These are phyloP conservation scores for Amorphotheca resinae DNA, from an alignment of 495 filamentous ascomycete species.

Conservation along the genomic window DNA sequence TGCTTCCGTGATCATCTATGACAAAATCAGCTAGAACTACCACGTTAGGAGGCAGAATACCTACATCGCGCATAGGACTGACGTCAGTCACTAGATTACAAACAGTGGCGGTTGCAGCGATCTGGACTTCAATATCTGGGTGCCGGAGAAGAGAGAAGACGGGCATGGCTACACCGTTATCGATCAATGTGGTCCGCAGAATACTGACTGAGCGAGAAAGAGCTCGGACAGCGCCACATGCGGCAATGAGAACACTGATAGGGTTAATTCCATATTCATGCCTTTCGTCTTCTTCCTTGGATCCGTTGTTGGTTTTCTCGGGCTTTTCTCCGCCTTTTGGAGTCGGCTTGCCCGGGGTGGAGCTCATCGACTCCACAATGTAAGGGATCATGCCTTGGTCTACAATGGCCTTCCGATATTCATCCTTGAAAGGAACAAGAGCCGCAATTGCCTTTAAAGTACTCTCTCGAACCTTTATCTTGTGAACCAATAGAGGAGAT, in stretches of 20 bases:
- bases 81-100: slow-evolving; percentile 77
- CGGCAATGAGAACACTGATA: slow-evolving; percentile 62
- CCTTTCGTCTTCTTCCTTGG: background rate
- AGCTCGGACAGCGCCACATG: slow-evolving; percentile 65
- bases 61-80: slow-evolving; percentile 79
- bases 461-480: slow-evolving; percentile 63
- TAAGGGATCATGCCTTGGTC: slow-evolving; percentile 68
- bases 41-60: slow-evolving; percentile 18
- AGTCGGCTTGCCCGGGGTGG: slow-evolving; percentile 32
- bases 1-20: slow-evolving; percentile 55
- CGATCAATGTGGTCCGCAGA: slow-evolving; percentile 73
- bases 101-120: slow-evolving; percentile 68
- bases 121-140: slow-evolving; percentile 66
- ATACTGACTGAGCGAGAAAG: slow-evolving; percentile 75
- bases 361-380: slow-evolving; percentile 71
- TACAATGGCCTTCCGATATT: slow-evolving; percentile 71
- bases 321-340: slow-evolving; percentile 15
- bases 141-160: slow-evolving; percentile 67
- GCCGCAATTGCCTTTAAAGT: slow-evolving; percentile 69
- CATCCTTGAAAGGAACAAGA: slow-evolving; percentile 67
- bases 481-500: slow-evolving; percentile 52
- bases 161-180: slow-evolving; percentile 68
- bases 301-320: slow-evolving; percentile 29
- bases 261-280: slow-evolving; percentile 34
- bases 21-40: slow-evolving; percentile 21